Evolutionary conservation across 169 alveolate genomes (phyloP).

Genomic region (Amoebophrya sp.): DNA sequence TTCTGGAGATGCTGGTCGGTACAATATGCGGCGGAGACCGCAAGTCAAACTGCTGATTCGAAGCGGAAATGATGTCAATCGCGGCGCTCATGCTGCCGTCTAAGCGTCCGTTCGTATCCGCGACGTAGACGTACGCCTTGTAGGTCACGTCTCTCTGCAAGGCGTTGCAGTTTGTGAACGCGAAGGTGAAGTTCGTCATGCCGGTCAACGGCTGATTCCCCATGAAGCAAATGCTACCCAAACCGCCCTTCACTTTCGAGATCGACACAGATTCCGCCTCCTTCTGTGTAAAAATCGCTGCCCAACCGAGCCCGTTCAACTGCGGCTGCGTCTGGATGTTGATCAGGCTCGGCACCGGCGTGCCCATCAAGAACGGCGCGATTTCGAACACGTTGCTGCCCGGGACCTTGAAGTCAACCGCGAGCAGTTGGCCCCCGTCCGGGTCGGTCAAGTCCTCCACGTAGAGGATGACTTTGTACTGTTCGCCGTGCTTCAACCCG

Average conservation of each 20-base stretch:
- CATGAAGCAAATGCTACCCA: not conserved
- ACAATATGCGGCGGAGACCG: not conserved
- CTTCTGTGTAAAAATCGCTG: not conserved
- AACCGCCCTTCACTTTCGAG: not conserved
- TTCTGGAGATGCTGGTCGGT: not conserved
- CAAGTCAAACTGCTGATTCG: not conserved
- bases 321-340: not conserved
- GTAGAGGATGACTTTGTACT: slow-evolving; percentile 20
- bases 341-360: slow-evolving; percentile 8
- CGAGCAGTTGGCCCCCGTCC: slow-evolving; percentile 27
- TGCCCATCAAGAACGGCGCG: slow-evolving; percentile 11
- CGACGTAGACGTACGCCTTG: slow-evolving; percentile 19
- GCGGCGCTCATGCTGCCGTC: slow-evolving; percentile 13
- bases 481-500: not conserved
- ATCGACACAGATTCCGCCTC: not conserved
- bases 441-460: slow-evolving; percentile 31
- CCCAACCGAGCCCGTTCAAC: slow-evolving; percentile 15
- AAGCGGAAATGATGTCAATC: not conserved
- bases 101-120: slow-evolving; percentile 24
- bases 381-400: slow-evolving; percentile 12
- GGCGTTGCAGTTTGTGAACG: not conserved
- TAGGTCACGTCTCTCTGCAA: not conserved
- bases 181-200: not conserved
- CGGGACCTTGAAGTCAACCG: slow-evolving; percentile 14
- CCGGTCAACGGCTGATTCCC: slow-evolving; percentile 10